Conservation (phyloP, 345 rosid species). For the Brassica nigra region DNA sequence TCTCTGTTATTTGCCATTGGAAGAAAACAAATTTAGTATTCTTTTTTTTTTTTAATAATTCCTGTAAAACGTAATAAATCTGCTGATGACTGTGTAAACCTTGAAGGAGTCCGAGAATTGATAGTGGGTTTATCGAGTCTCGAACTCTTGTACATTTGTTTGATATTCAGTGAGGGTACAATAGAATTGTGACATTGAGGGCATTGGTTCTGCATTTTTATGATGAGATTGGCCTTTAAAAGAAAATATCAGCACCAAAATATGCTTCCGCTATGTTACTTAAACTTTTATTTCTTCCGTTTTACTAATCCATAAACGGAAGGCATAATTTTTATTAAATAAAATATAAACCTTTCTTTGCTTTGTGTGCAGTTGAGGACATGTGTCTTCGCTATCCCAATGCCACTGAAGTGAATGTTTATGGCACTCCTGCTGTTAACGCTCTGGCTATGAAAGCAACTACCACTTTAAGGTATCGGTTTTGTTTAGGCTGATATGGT, state of each 20-base stretch:
- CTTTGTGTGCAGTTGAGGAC: slow-evolving; percentile 69
- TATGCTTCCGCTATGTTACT: neutral
- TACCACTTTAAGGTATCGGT: slow-evolving; percentile 63
- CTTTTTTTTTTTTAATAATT: neutral
- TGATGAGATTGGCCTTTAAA: neutral
- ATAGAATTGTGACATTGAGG: neutral
- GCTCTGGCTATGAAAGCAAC: slow-evolving; percentile 74
- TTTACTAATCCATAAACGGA: neutral
- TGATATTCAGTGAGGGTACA: neutral
- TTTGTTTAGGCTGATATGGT: neutral
- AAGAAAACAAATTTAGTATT: neutral
- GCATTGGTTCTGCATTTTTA: neutral
- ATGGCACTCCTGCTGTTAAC: slow-evolving; percentile 62
- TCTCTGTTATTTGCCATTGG: neutral
- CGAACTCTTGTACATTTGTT: neutral
- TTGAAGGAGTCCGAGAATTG: neutral
- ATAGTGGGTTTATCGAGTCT: neutral
- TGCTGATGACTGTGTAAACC: neutral
- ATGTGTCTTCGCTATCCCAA: slow-evolving; percentile 86
- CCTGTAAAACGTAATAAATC: neutral
- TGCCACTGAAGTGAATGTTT: slow-evolving; percentile 82
- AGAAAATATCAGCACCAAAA: neutral
- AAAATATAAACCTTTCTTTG: neutral
- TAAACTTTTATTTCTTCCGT: neutral
- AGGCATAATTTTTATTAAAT: neutral